Evolutionary conservation across 805 yeast genomes (phyloP).

Genomic region (Yarrowia divulgata): DNA sequence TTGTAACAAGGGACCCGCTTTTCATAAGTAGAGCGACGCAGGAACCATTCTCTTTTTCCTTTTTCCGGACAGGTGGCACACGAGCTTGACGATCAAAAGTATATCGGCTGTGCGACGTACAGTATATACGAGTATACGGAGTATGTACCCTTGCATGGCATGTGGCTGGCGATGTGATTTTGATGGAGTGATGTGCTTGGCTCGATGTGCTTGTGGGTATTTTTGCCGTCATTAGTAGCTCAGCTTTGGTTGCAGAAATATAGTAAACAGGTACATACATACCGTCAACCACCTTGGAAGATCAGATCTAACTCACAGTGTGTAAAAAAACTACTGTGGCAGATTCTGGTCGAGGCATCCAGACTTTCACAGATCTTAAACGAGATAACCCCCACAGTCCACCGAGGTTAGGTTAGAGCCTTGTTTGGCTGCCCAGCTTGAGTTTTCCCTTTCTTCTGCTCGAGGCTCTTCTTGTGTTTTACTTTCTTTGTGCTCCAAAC

Average conservation of each 20-base stretch:
- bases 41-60: not conserved
- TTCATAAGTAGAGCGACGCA: not conserved
- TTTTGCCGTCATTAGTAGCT: too few relatives aligned
- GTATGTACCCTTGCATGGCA: not conserved
- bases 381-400: not conserved
- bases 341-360: not conserved
- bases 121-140: not conserved
- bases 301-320: too few relatives aligned
- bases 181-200: too few relatives aligned
- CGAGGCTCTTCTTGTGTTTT: too few relatives aligned
- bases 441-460: too few relatives aligned
- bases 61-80: not conserved
- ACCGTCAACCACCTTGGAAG: too few relatives aligned
- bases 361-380: not conserved
- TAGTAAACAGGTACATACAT: too few relatives aligned
- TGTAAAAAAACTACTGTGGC: too few relatives aligned
- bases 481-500: not conserved
- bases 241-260: too few relatives aligned
- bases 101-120: not conserved
- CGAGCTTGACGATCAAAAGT: conserved; percentile 16
- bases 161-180: not conserved
- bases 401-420: not conserved
- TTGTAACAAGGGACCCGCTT: too few relatives aligned
- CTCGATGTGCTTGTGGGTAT: too few relatives aligned
- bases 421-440: not conserved